Evolutionary conservation across 305 asterid genomes (phyloP), one percentile per base, ranked within the genome.

Genomic region (Fraxinus velutina): DNA sequence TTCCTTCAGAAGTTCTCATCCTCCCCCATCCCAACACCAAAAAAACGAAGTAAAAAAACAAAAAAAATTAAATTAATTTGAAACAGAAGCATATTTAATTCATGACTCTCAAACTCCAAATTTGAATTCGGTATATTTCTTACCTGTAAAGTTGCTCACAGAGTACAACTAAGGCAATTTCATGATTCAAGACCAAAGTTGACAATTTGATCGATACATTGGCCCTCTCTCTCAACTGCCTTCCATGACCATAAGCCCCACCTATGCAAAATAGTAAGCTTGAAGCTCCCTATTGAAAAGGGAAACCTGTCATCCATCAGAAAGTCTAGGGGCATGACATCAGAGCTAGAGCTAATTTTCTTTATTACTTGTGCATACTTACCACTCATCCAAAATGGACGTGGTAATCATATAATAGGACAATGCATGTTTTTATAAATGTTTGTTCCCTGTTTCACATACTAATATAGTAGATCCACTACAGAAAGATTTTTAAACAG

Each of bases 241-340:
- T 83, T 77, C 98, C 98, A 78, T 91, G 99, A 21, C 99, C 99
- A 75, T 92, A 92, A 27, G 99, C 93, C 55, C 99, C 98, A 0
- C 97, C 99, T 0, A 95, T 89, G 90, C 99, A 91, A 83, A 93
- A 93, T 70, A 90, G 76, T 60, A 93, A 85, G 90, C 89, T 88
- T 34, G 93, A 89, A 79, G 94, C 89, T 42, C 97, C 97, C 95
- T 89, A 32, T 66, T 72, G 60, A 22, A 36, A 81, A 55, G 79
- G 34, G 79, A 75, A 82, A 82, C 29, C 22, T 68, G 33, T 62
- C 30, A 78, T 32, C 33, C 60, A 79, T 33, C 42, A 36, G 39
- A 57, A 33, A 17, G 12, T 72, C 60, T 71, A 6, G 6, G 21
- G 27, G 44, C 29, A 27, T 50, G 30, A 36, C 15, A 39, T 8